phyloP scores from a whole-genome alignment of 768 basidiomycete genomes.

The Amanita rubescens region DNA sequence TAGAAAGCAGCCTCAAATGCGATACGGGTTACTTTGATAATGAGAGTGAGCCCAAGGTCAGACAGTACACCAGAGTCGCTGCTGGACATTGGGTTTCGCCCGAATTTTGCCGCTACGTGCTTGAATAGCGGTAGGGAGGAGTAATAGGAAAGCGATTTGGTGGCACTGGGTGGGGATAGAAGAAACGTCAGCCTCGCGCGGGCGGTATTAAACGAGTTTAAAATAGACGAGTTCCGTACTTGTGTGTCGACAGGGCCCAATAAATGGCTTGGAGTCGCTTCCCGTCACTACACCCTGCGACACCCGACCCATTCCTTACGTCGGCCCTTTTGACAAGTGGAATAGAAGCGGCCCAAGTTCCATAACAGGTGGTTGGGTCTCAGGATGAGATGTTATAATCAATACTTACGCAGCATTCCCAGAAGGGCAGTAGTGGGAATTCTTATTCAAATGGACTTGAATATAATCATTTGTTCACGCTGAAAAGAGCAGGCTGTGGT shows the following conservation, averaged over 20 bases:
- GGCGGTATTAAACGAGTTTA: neutral
- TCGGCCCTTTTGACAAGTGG: too few relatives aligned
- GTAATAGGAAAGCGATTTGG: neutral
- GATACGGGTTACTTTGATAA: constrained; percentile 13
- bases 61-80: constrained; percentile 8
- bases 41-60: constrained; percentile 12
- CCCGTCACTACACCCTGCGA: too few relatives aligned
- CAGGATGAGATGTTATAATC: too few relatives aligned
- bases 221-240: neutral
- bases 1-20: constrained; percentile 12
- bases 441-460: too few relatives aligned
- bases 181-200: neutral
- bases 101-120: neutral
- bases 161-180: neutral
- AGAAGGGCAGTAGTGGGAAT: too few relatives aligned
- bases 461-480: too few relatives aligned
- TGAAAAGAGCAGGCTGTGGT: too few relatives aligned
- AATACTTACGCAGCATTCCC: too few relatives aligned
- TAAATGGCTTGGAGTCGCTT: too few relatives aligned
- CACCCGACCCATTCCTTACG: too few relatives aligned
- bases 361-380: too few relatives aligned
- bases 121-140: neutral
- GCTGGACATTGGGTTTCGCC: constrained; percentile 1
- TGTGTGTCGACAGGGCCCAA: neutral
- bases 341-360: too few relatives aligned